Evolutionary conservation across 1,139 yeast genomes (phyloP), one percentile per base, ranked within the genome.

Genomic region (Scheffersomyces parashehatae): DNA sequence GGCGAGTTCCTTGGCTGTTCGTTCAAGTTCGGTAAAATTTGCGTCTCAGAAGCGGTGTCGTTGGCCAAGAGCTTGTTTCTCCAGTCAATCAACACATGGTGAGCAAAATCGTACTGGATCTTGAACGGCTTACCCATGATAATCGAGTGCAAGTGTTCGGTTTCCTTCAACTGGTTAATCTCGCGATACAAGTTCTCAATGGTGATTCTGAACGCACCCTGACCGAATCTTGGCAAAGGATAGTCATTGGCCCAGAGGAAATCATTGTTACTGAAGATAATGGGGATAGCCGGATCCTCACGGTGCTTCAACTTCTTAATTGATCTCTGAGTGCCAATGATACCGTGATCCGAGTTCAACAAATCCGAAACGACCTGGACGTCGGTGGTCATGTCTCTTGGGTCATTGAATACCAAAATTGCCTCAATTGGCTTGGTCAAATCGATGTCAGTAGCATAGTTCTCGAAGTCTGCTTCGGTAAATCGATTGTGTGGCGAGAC

Each of bases 171-270:
- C 38, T 67, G 69, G 39, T 86, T 84, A 37, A 77, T 61, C 41
- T 81, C 81, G 36, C 73, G 65, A 59, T 88, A 89, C 40, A 91
- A 64, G 4, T 81, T 67, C 55, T 85, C 87, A 4, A 87, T 68
- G 38, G 81, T 70, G 44, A 81, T 76, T 45, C 95, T 73, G 55
- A 88, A 85, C 2, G 95, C 95, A 24, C 98, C 98, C 67, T 90
- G 97, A 4, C 98, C 98, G 58, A 88, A 88, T 46, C 99, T 74
- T 12, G 96, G 90, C 46, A 85, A 65, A 9, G 65, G 65, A 62
- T 85, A 91, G 59, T 86, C 91, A 59, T 88, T 89, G 8, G 97
- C 90, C 97, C 97, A 93, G 38, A 88, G 61, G 59, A 90, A 81
- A 64, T 93, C 99, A 56, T 87, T 83, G 63, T 90, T 89, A 44